Evolutionary conservation across 495 filamentous ascomycete species (phyloP), one percentile per base, ranked within the genome.

Genomic region (Trichoderma asperelloides): DNA sequence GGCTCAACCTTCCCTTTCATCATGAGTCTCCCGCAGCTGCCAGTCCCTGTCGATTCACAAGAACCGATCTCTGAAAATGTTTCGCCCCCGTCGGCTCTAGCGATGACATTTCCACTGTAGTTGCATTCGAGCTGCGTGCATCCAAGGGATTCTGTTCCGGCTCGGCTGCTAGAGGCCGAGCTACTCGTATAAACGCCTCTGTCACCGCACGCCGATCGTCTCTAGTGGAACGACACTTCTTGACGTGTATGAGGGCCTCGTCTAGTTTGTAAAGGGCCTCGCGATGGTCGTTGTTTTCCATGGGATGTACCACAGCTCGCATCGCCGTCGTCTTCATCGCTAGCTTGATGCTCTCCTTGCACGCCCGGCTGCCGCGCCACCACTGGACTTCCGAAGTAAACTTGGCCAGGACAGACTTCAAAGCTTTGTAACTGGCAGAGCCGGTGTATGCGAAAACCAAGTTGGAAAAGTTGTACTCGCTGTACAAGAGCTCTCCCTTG

Each of bases 401-500:
- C 39, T 47, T 30, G 39, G 21, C 6, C 18, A 65, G 64, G 40
- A 65, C 23, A 2, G 64, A 47, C 16, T 43, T 30, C 7, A 65
- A 13, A 3, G 27, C 27, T 3, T 51, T n/a, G 64, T 47, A 65
- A n/a, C 39, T 45, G 16, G 39, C 64, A 15, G 41, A 30, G 41
- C 41, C 40, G 3, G 40, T 65, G 41, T 65, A 65, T 2, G 64
- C 64, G 11, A 47, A 49, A 11, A 65, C 39, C 18, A 65, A 23
- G 43, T 65, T 65, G 23, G 37, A 65, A 49, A 65, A 65, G 27
- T 47, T 65, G 64, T 65, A 49, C 40, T 41, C 39, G 43, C 64
- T 65, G 64, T 65, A 49, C 37, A 65, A 23, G 39, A 30, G 43
- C 7, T 65, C 64, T 15, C 39, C 43, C 30, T 45, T 41, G 64